Conservation (phyloP, 768 basidiomycete genomes). For the Tephrocybe sp. region DNA sequence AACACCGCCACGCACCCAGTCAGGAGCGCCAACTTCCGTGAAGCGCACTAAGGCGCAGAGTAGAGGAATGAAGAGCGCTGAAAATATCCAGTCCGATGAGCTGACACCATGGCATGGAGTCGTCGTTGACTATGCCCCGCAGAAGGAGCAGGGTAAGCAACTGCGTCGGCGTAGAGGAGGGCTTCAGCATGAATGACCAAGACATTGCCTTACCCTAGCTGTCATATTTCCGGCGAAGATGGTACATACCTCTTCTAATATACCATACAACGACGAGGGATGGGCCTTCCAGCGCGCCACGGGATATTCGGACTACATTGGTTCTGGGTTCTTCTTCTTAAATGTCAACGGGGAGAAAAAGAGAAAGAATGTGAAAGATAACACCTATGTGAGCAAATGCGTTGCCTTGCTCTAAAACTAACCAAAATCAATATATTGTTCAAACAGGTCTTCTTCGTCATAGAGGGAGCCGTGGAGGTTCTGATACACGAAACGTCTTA, state of each 20-base stretch:
- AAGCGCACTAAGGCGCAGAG: conserved; percentile 3
- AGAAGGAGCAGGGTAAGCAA: conserved; percentile 16
- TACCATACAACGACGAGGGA: conserved; percentile 13
- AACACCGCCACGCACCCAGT: conserved; percentile 9
- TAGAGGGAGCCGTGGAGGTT: conserved; percentile 87
- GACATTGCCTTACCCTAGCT: conserved; percentile 5
- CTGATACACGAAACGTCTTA: conserved; percentile 79
- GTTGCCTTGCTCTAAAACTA: background rate
- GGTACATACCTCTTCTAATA: conserved; percentile 11
- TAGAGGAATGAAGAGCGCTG: background rate
- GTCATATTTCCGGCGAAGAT: conserved; percentile 17
- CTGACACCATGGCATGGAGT: conserved; percentile 15
- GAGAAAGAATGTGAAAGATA: conserved; percentile 88
- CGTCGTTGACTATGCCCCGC: conserved; percentile 12
- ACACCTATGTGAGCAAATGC: conserved; percentile 72
- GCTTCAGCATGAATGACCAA: conserved; percentile 1
- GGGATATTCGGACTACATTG: conserved; percentile 88
- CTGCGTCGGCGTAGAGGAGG: background rate
- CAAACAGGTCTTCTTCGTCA: conserved; percentile 57
- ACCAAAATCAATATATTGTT: background rate
- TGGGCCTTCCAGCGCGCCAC: conserved; percentile 94
- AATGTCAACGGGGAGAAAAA: conserved; percentile 82
- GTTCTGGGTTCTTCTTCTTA: conserved; percentile 84
- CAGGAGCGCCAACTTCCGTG: conserved; percentile 5
- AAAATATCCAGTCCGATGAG: background rate